phyloP scores from a whole-genome alignment of 495 filamentous ascomycete species.

The Lepidopterella palustris region DNA sequence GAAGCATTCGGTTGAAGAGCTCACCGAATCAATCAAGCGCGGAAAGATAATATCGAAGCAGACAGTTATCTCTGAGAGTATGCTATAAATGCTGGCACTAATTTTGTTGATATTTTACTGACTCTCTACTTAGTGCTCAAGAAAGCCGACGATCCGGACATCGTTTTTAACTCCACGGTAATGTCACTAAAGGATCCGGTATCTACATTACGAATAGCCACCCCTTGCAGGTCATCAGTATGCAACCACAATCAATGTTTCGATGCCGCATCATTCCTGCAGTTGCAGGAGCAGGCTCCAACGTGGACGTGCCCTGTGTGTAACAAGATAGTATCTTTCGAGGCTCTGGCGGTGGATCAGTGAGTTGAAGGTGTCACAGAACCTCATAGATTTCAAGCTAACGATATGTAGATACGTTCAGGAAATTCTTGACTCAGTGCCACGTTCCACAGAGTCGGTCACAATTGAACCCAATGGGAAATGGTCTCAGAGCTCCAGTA shows the following conservation, averaged over 20 bases:
- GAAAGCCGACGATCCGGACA: slow-evolving; percentile 78
- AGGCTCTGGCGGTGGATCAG: slow-evolving; percentile 79
- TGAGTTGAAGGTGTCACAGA: slow-evolving; percentile 40
- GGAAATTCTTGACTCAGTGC: slow-evolving; percentile 70
- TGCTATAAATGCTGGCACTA: slow-evolving; percentile 27
- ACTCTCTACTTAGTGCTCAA: slow-evolving; percentile 55
- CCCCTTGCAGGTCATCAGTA: slow-evolving; percentile 69
- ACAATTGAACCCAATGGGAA: slow-evolving; percentile 80
- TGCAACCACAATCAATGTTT: slow-evolving; percentile 94
- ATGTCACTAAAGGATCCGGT: slow-evolving; percentile 91
- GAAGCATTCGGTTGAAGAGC: slow-evolving; percentile 59
- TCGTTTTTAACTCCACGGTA: slow-evolving; percentile 76
- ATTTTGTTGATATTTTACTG: not conserved
- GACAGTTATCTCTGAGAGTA: slow-evolving; percentile 79
- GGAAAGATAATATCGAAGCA: slow-evolving; percentile 71
- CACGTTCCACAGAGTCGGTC: slow-evolving; percentile 68
- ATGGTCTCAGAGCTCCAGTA: slow-evolving; percentile 55
- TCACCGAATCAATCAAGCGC: slow-evolving; percentile 60
- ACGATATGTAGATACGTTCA: slow-evolving; percentile 65
- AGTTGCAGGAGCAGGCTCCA: slow-evolving; percentile 90
- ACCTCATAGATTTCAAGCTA: not conserved
- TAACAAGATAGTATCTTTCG: slow-evolving; percentile 73
- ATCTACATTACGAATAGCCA: slow-evolving; percentile 70
- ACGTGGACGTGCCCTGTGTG: slow-evolving; percentile 94
- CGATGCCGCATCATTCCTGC: slow-evolving; percentile 87